Evolutionary conservation across 495 filamentous ascomycete species (phyloP), one percentile per base, ranked within the genome.

Genomic region (Patellaria atrata): DNA sequence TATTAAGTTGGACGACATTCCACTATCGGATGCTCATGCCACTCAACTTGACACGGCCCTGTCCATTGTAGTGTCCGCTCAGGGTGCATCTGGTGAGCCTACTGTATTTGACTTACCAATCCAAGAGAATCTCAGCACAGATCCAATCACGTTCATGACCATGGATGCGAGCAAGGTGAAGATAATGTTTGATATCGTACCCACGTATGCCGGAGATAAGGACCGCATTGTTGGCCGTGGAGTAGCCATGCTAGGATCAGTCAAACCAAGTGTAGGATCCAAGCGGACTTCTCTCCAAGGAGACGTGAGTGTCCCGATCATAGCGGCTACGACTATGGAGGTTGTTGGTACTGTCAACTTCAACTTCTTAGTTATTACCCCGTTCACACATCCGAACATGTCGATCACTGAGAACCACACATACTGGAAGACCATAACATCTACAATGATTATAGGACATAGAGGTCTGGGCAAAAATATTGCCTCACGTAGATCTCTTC

Each of bases 331-430:
- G 26, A 85, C 78, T 18, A 54, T 96, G 22, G 86, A 94, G 28
- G 77, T 94, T 6, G 94, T 97, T 47, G 89, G 89, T 5, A 71
- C 75, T 7, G 80, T 96, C 45, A 89, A 89, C 36, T 96, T 97
- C 69, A 94, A 93, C 51, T 96, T 96, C 50, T 61, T 92, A 10
- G 69, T 96, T 56, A 81, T 97, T 52, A 96, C 83, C 5, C 86
- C 89, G 14, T 97, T 96, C 61, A 70, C 70, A 7, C 91, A 96
- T 52, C 83, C 83, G 3, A 87, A 89, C 33, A 87, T 96, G 79
- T 74, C 78, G 17, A 75, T 94, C 44, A 83, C 80, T 3, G 78
- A 79, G 15, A 67, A 85, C 30, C 79, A 86, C 50, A 96, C 87
- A 4, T 97, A 96, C 55, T 97, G 89, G 89, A 92, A 83, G 58